Evolutionary conservation across 2,329 filamentous ascomycete genomes (phyloP).

Genomic region (Thielaviopsis musarum): DNA sequence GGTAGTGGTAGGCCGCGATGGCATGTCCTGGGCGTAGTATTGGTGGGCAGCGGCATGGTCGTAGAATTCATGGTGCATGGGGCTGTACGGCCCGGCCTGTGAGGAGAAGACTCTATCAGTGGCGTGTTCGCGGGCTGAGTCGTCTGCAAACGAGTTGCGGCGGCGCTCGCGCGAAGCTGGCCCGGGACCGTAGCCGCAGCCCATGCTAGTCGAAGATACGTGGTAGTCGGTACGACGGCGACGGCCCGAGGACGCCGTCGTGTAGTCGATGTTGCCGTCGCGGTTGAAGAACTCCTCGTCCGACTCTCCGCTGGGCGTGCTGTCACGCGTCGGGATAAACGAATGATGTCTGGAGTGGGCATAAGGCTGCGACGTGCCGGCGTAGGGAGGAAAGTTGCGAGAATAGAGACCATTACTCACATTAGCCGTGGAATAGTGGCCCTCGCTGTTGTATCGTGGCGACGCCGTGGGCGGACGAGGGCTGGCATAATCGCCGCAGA

Average conservation of each 20-base stretch:
- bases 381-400: conserved; percentile 29
- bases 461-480: conserved; percentile 35
- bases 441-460: conserved; percentile 44
- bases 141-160: conserved; percentile 11
- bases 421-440: conserved; percentile 48
- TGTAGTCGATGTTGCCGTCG: conserved; percentile 6
- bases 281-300: conserved; percentile 32
- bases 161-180: not conserved
- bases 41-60: not conserved
- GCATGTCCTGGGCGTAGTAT: conserved; percentile 1
- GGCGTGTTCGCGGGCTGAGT: conserved; percentile 7
- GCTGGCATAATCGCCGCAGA: conserved; percentile 16
- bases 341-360: conserved; percentile 38
- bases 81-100: conserved; percentile 11
- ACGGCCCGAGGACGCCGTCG: conserved; percentile 4
- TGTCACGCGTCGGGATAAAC: conserved; percentile 41
- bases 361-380: conserved; percentile 25
- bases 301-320: conserved; percentile 42
- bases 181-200: not conserved
- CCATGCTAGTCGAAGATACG: not conserved
- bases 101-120: conserved; percentile 12
- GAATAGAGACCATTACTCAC: conserved; percentile 37
- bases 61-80: conserved; percentile 6
- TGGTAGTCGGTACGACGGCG: conserved; percentile 5
- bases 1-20: conserved; percentile 24